phyloP scores from a whole-genome alignment of 2,329 filamentous ascomycete species.

The Fusarium sp. region DNA sequence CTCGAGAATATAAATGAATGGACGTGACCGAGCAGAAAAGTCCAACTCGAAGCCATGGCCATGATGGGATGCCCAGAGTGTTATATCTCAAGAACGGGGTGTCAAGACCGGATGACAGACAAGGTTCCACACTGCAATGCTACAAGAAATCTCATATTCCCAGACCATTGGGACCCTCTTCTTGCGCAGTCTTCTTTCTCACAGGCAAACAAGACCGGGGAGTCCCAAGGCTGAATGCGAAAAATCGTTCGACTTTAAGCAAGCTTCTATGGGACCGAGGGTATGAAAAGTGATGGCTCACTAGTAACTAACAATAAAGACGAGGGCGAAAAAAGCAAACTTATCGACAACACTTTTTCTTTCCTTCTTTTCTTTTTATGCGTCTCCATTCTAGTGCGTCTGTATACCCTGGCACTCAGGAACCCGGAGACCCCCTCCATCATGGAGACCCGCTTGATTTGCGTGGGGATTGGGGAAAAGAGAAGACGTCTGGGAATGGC shows the following conservation, averaged over 20 bases:
- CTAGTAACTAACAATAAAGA: neutral
- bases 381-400: slow-evolving; percentile 35
- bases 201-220: slow-evolving; percentile 11
- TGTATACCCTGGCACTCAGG: slow-evolving; percentile 26
- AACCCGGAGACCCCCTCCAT: slow-evolving; percentile 24
- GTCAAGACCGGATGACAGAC: slow-evolving; percentile 12
- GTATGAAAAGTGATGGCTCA: slow-evolving; percentile 45
- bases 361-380: slow-evolving; percentile 1
- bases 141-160: slow-evolving; percentile 27
- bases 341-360: slow-evolving; percentile 14
- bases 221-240: slow-evolving; percentile 30
- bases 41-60: neutral
- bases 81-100: slow-evolving; percentile 39
- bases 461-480: slow-evolving; percentile 26
- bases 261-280: slow-evolving; percentile 4
- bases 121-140: slow-evolving; percentile 24
- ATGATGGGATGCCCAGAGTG: slow-evolving; percentile 24
- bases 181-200: slow-evolving; percentile 6
- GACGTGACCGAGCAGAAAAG: slow-evolving; percentile 21
- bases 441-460: slow-evolving; percentile 14
- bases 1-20: slow-evolving; percentile 18
- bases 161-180: slow-evolving; percentile 10
- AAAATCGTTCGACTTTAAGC: slow-evolving; percentile 42
- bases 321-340: slow-evolving; percentile 23
- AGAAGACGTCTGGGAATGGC: neutral